Base-by-base conservation (phyloP, 148 eudicot genomes). In the Euryodendron excelsum region DNA sequence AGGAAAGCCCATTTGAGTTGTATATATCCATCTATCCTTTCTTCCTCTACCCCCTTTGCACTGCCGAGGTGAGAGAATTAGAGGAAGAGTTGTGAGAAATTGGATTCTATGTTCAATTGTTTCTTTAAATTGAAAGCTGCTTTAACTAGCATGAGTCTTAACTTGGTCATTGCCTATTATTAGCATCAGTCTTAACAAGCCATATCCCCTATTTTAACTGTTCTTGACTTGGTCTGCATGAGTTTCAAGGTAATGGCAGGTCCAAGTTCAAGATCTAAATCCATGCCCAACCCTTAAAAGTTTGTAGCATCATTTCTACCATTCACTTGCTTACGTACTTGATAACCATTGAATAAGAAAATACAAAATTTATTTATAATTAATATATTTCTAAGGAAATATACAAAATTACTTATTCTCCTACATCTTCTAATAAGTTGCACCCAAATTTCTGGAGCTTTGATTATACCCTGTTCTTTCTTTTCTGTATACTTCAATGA, bases 1-100 rank as follows among this genome's bases (percentile, higher is more conserved):
- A 91, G 33, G 97, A 89, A 45, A 82, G 80, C 66, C 95, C 97
- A 13, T 82, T 75, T 21, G 85, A 45, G 31, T 76, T 67, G 71
- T 47, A 84, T 58, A 84, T 6, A 31, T 93, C 94, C 94, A 93
- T 93, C 53, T 64, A 68, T 68, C 37, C 62, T 67, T 55, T 64
- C 66, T 52, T 68, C 58, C 78, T 71, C 70, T 56, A 13, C 4
- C 73, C 45, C 5, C 67, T 75, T 68, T 39, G 52, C 48, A 48
- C 28, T 31, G 10, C 50, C 3, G 7, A 31, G 66, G 21, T 20
- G 25, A 18, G 56, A 64, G 60, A 28, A 53, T 48, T 11, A 59
- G 52, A 39, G 20, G 27, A 50, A n/a, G 25, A 55, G 17, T 18
- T 8, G n/a, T 3, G 15, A 33, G 18, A 47, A 74, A 23, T 23